These are phyloP conservation scores for Carpinus viminea DNA, from an alignment of 306 rosid genomes.

Conservation along the genomic window DNA sequence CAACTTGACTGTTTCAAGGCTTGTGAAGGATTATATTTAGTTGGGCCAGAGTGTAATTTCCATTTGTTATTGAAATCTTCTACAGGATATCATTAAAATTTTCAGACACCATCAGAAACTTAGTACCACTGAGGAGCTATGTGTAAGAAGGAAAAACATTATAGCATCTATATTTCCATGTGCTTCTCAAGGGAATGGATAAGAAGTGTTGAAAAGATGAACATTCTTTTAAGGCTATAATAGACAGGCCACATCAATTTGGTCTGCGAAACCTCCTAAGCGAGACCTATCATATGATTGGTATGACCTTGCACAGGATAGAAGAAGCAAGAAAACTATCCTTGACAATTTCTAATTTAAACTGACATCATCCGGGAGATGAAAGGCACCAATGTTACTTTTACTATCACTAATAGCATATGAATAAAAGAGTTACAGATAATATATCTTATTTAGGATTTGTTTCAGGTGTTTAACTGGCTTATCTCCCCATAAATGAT, in stretches of 20 bases:
- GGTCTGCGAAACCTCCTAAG: background rate
- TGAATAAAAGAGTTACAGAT: background rate
- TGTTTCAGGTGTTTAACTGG: background rate
- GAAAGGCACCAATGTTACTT: background rate
- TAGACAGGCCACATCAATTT: background rate
- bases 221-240: background rate
- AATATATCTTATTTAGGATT: background rate
- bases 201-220: background rate
- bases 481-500: background rate
- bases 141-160: background rate
- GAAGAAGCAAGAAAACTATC: conserved; percentile 3
- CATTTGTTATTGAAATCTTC: background rate
- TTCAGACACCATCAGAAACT: background rate
- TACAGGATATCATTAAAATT: background rate
- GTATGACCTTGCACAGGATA: background rate
- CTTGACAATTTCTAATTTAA: background rate
- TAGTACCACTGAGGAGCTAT: background rate
- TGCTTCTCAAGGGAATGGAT: background rate
- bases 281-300: background rate
- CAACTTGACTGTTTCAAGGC: background rate
- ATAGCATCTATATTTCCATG: background rate
- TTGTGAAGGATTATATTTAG: background rate
- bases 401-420: background rate
- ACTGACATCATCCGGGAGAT: background rate
- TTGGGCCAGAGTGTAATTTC: background rate